A percentile compares a stretch with the other conserved stretches of the same genome.
Conservation (phyloP, 257 asterid species). For the Ehretia macrophylla region DNA sequence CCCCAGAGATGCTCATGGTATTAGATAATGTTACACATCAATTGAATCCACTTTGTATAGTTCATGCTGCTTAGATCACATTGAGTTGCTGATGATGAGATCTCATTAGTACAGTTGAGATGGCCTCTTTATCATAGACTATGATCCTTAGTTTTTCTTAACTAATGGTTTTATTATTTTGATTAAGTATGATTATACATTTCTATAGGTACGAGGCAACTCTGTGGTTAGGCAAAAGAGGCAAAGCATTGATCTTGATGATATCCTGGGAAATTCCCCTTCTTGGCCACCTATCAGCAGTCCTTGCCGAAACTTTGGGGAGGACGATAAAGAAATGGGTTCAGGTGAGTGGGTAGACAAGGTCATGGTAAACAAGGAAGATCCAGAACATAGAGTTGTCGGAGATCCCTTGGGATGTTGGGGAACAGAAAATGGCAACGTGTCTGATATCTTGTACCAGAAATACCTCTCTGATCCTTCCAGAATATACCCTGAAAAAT, state of each 20-base stretch:
- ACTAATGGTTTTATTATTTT: not conserved
- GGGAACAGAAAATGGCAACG: slow-evolving; percentile 44
- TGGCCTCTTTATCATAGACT: not conserved
- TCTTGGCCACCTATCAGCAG: slow-evolving; percentile 75
- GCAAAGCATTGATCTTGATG: slow-evolving; percentile 74
- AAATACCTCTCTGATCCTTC: slow-evolving; percentile 49
- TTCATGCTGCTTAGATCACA: not conserved
- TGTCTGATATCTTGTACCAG: slow-evolving; percentile 40
- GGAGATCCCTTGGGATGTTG: slow-evolving; percentile 34
- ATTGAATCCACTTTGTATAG: too few relatives aligned
- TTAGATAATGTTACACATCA: too few relatives aligned
- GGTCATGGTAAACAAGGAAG: slow-evolving; percentile 91
- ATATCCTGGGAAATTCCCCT: slow-evolving; percentile 68
- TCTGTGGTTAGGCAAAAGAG: slow-evolving; percentile 51
- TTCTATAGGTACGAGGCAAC: slow-evolving; percentile 48
- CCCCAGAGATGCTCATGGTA: too few relatives aligned
- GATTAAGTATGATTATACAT: slow-evolving; percentile 2
- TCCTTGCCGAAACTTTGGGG: slow-evolving; percentile 40
- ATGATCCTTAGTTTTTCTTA: not conserved
- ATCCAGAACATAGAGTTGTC: slow-evolving; percentile 26
- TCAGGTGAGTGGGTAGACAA: slow-evolving; percentile 96
- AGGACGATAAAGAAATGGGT: slow-evolving; percentile 62
- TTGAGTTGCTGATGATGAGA: not conserved
- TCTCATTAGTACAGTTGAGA: not conserved
- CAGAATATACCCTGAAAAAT: slow-evolving; percentile 39